These are phyloP conservation scores for Wickerhamiella siamensis DNA, from an alignment of 805 yeast genomes.

Conservation along the genomic window DNA sequence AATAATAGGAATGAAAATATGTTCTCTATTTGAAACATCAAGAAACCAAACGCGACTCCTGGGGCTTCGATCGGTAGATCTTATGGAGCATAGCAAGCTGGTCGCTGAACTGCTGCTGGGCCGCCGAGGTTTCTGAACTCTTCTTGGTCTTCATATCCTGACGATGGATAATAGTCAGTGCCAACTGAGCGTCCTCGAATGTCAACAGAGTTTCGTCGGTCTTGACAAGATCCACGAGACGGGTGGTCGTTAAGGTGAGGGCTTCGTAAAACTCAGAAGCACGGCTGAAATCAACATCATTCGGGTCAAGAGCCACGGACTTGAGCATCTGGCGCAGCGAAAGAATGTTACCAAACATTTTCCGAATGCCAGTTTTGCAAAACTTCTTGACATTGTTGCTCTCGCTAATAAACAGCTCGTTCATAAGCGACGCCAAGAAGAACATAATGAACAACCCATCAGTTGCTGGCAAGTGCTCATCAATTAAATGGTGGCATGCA, in stretches of 20 bases:
- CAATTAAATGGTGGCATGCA: slow-evolving; percentile 31
- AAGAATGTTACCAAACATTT: slow-evolving; percentile 44
- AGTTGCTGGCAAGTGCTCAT: slow-evolving; percentile 20
- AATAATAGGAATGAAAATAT: too few species aligned
- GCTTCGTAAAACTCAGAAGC: slow-evolving; percentile 42
- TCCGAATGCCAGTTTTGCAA: slow-evolving; percentile 45
- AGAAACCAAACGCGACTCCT: too few species aligned
- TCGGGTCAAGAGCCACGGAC: slow-evolving; percentile 38
- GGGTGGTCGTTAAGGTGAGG: slow-evolving; percentile 14
- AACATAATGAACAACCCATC: slow-evolving; percentile 26
- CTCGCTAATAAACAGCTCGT: slow-evolving; percentile 37
- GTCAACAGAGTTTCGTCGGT: slow-evolving; percentile 13
- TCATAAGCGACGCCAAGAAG: slow-evolving; percentile 41
- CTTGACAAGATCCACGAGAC: slow-evolving; percentile 15
- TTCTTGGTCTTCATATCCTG: slow-evolving; percentile 9
- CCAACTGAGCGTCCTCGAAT: slow-evolving; percentile 11
- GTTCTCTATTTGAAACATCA: too few species aligned
- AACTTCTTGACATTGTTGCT: slow-evolving; percentile 36
- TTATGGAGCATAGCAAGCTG: slow-evolving; percentile 1
- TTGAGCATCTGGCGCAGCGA: slow-evolving; percentile 58
- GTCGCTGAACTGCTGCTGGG: slow-evolving; percentile 4
- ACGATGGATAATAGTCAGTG: slow-evolving; percentile 14
- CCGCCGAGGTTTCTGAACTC: not conserved
- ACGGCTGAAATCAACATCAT: slow-evolving; percentile 37
- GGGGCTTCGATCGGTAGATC: slow-evolving; percentile 1